These are phyloP conservation scores for Lipomyces kockii DNA, from an alignment of 805 yeast genomes.

Conservation along the genomic window DNA sequence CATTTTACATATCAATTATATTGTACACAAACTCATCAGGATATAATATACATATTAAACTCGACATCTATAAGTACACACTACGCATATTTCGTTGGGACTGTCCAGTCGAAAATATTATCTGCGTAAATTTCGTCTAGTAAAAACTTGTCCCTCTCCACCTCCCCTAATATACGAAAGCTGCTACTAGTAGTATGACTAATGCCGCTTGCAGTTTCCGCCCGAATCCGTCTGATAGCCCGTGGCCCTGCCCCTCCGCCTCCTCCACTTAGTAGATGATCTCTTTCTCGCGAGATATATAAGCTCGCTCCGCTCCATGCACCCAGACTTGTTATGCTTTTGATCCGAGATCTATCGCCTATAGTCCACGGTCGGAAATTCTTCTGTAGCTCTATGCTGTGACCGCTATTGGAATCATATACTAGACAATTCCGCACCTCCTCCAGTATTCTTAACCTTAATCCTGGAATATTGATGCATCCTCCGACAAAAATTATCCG, in stretches of 20 bases:
- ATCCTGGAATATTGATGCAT: slow-evolving; percentile 25
- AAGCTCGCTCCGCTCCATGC: slow-evolving; percentile 36
- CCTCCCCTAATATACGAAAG: slow-evolving; percentile 31
- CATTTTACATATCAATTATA: too few species aligned
- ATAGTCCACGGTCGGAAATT: slow-evolving; percentile 6
- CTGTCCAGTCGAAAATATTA: slow-evolving; percentile 27
- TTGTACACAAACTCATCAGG: background rate
- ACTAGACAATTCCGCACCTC: slow-evolving; percentile 8
- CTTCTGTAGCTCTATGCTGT: background rate
- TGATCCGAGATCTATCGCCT: background rate
- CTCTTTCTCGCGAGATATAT: slow-evolving; percentile 27
- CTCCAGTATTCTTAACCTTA: slow-evolving; percentile 18
- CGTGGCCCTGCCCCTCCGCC: background rate
- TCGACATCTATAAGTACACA: background rate
- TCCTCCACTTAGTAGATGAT: slow-evolving; percentile 2
- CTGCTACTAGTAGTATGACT: slow-evolving; percentile 13
- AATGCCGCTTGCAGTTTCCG: slow-evolving; percentile 2
- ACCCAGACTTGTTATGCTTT: slow-evolving; percentile 24
- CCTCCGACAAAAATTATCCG: slow-evolving; percentile 28
- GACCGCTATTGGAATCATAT: background rate
- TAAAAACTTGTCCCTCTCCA: slow-evolving; percentile 29
- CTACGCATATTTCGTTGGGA: slow-evolving; percentile 36
- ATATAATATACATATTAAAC: background rate
- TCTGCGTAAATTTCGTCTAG: slow-evolving; percentile 15
- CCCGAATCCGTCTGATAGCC: slow-evolving; percentile 1